Evolutionary conservation across 495 filamentous ascomycete species (phyloP).

Genomic region (Cercophora newfieldiana): DNA sequence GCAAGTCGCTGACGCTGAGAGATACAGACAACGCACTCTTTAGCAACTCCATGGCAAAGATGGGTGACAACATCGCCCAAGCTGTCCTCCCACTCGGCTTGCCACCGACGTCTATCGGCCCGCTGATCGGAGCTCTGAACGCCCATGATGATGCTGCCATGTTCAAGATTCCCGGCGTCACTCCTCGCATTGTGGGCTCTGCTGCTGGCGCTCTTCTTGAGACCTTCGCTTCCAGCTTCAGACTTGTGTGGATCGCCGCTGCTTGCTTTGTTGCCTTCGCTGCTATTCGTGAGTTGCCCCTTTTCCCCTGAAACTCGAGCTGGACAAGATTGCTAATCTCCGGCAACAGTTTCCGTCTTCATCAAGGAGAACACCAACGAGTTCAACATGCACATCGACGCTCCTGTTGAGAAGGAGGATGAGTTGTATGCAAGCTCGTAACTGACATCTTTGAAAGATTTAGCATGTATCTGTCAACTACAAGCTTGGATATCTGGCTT

Average conservation of each 20-base stretch:
- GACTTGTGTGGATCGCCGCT: slow-evolving; percentile 34
- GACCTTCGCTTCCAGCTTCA: slow-evolving; percentile 30
- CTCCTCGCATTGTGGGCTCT: slow-evolving; percentile 26
- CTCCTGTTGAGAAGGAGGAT: slow-evolving; percentile 28
- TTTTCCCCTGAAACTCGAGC: background rate
- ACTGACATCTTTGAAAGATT: background rate
- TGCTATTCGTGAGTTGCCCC: slow-evolving; percentile 19
- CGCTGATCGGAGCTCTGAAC: slow-evolving; percentile 25
- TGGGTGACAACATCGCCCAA: slow-evolving; percentile 29
- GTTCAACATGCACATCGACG: slow-evolving; percentile 30
- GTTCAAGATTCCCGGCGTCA: slow-evolving; percentile 27
- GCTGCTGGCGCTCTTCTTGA: slow-evolving; percentile 23
- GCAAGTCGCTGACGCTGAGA: slow-evolving; percentile 1
- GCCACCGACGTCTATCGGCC: slow-evolving; percentile 7
- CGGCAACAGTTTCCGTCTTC: slow-evolving; percentile 14
- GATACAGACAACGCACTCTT: slow-evolving; percentile 30
- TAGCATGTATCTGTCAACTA: background rate
- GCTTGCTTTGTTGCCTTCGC: slow-evolving; percentile 29
- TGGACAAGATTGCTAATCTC: background rate
- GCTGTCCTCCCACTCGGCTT: slow-evolving; percentile 31
- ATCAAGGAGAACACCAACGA: slow-evolving; percentile 22
- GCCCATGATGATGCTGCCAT: slow-evolving; percentile 23
- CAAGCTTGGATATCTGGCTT: background rate
- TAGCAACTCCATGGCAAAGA: slow-evolving; percentile 16
- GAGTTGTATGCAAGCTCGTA: too few relatives aligned